Conservation (phyloP, 2,329 filamentous ascomycete species). For the Aspergillus proliferans region DNA sequence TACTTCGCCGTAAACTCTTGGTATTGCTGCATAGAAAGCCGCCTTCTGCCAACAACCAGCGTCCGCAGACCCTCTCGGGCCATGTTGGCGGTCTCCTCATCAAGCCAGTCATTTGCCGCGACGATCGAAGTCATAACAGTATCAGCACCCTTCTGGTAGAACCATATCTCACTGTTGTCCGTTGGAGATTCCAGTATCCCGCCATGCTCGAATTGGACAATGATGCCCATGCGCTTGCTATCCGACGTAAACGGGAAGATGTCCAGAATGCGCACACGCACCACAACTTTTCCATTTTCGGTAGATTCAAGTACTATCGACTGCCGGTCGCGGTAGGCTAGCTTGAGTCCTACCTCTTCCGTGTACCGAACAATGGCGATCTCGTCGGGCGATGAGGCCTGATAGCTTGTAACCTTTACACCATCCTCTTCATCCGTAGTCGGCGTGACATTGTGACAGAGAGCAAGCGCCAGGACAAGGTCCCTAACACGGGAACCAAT, state of each 20-base stretch:
- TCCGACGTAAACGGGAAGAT: conserved; percentile 98
- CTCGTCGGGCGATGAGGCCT: conserved; percentile 95
- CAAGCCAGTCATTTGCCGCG: conserved; percentile 93
- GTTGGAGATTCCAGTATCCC: conserved; percentile 46
- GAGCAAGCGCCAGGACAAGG: conserved; percentile 80
- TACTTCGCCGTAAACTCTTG: conserved; percentile 69
- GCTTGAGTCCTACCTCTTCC: conserved; percentile 78
- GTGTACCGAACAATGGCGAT: conserved; percentile 97
- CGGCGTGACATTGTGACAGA: conserved; percentile 97
- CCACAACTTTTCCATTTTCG: conserved; percentile 65
- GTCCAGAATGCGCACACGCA: conserved; percentile 82
- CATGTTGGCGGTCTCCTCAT: conserved; percentile 99
- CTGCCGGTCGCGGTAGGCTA: conserved; percentile 80
- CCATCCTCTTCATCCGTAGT: conserved; percentile 79
- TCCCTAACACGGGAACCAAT: conserved; percentile 91
- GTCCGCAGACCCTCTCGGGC: conserved; percentile 91
- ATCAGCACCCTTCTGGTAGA: conserved; percentile 97
- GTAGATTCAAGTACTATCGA: conserved; percentile 76
- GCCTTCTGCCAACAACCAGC: conserved; percentile 88
- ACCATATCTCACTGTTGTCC: conserved; percentile 78
- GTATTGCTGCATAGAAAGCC: conserved; percentile 71
- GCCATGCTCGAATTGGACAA: conserved; percentile 73
- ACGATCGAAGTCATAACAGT: conserved; percentile 98
- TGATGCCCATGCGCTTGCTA: conserved; percentile 95
- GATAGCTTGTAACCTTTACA: conserved; percentile 72